These are phyloP conservation scores for Penicillium soppii DNA, from an alignment of 495 filamentous ascomycete genomes.

Conservation along the genomic window DNA sequence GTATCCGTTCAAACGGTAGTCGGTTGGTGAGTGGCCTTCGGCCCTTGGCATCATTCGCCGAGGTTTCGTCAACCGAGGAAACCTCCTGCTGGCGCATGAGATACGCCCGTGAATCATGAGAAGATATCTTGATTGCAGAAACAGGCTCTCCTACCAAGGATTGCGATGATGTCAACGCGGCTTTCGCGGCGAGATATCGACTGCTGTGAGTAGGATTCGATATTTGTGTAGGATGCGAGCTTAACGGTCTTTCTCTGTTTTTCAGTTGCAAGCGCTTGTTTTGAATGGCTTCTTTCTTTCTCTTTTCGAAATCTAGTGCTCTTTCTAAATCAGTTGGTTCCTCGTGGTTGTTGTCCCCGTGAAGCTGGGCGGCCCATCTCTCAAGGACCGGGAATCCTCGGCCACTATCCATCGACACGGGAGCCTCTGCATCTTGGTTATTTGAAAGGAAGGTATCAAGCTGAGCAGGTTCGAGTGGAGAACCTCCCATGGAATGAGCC, in stretches of 20 bases:
- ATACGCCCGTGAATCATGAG: constrained; percentile 39
- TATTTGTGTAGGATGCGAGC: not conserved
- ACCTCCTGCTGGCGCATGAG: constrained; percentile 29
- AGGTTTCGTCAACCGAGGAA: not conserved
- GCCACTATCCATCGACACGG: constrained; percentile 20
- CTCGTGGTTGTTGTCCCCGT: constrained; percentile 16
- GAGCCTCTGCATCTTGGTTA: not conserved
- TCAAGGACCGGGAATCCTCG: constrained; percentile 40
- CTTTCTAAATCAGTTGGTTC: constrained; percentile 27
- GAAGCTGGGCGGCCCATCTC: constrained; percentile 38
- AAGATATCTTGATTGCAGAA: constrained; percentile 6
- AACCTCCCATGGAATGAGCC: not conserved
- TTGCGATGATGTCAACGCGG: constrained; percentile 24
- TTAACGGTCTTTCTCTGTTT: not conserved
- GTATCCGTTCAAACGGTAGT: constrained; percentile 39
- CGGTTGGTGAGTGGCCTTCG: constrained; percentile 26
- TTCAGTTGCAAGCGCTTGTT: constrained; percentile 21
- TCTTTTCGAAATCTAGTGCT: constrained; percentile 42
- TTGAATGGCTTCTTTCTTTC: constrained; percentile 41
- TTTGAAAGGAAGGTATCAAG: not conserved
- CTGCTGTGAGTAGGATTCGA: constrained; percentile 35
- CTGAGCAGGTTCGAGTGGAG: not conserved
- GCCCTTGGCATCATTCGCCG: constrained; percentile 18
- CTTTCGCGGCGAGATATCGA: constrained; percentile 40
- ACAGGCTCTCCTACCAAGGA: not conserved